These are phyloP conservation scores for Davidsoniella eucalypti DNA, from an alignment of 2,329 filamentous ascomycete genomes.

Conservation along the genomic window DNA sequence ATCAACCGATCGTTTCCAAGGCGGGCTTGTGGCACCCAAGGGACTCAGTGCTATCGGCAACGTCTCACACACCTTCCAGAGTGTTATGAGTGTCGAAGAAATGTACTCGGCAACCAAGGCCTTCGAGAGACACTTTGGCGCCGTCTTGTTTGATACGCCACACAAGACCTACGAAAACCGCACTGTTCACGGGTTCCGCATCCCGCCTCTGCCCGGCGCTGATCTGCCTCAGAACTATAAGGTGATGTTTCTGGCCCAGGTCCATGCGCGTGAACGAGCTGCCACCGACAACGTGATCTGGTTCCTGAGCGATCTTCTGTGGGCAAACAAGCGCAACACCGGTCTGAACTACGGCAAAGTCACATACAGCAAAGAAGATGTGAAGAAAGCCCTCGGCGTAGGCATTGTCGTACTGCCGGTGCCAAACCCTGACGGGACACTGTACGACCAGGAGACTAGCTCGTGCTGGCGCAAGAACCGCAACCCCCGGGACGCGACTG, in stretches of 20 bases:
- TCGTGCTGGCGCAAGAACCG: constrained; percentile 41
- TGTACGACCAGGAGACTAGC: constrained; percentile 32
- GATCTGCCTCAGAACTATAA: constrained; percentile 22
- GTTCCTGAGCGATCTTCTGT: constrained; percentile 39
- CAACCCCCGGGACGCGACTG: constrained; percentile 23
- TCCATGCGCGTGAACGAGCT: constrained; percentile 42
- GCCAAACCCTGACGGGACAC: constrained; percentile 38
- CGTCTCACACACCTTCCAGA: constrained; percentile 20
- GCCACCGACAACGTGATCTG: constrained; percentile 39
- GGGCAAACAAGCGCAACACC: constrained; percentile 30
- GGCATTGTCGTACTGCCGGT: constrained; percentile 37
- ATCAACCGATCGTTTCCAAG: background rate
- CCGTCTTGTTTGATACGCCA: constrained; percentile 26
- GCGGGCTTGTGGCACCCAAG: constrained; percentile 14
- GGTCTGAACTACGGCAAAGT: constrained; percentile 36
- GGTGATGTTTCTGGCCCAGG: constrained; percentile 34
- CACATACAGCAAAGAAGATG: constrained; percentile 34
- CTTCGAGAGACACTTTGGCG: constrained; percentile 24
- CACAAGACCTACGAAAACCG: constrained; percentile 28
- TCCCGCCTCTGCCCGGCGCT: constrained; percentile 21
- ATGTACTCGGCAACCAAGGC: constrained; percentile 27
- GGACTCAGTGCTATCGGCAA: constrained; percentile 20
- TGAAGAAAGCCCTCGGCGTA: constrained; percentile 31
- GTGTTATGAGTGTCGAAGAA: constrained; percentile 29
- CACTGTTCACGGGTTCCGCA: constrained; percentile 23